Percentiles rank a stretch among this genome's conserved stretches.
Evolutionary conservation across 257 asterid species (phyloP).

Genomic region (Lycium ferocissimum): DNA sequence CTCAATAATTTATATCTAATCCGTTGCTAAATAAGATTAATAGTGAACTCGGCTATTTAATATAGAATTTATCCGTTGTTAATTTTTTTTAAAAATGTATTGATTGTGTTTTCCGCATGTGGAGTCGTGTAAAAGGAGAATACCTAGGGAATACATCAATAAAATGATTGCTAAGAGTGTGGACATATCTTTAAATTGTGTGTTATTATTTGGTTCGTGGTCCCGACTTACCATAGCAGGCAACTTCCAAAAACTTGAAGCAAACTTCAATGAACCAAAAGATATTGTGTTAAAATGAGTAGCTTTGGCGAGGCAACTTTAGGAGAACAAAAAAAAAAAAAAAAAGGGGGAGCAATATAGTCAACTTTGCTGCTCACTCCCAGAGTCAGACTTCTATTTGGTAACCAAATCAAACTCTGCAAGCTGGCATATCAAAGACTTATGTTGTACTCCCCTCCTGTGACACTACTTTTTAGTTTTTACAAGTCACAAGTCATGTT

Average conservation of each 20-base stretch:
- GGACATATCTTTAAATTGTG: slow-evolving; percentile 39
- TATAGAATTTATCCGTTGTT: no score
- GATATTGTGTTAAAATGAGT: background rate
- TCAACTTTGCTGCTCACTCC: background rate
- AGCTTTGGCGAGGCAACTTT: background rate
- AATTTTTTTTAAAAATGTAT: no score
- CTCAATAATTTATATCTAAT: no score
- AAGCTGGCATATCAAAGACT: background rate
- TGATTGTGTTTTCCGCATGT: background rate
- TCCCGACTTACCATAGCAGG: slow-evolving; percentile 6
- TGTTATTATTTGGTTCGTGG: background rate
- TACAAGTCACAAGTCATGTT: no score
- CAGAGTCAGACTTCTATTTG: background rate
- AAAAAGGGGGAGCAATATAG: background rate
- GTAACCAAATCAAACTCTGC: background rate
- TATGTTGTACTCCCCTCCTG: background rate
- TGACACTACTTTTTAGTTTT: background rate
- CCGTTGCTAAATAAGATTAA: no score
- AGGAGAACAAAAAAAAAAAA: background rate
- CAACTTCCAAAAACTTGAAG: background rate
- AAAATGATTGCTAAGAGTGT: slow-evolving; percentile 41
- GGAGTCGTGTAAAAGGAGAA: slow-evolving; percentile 57
- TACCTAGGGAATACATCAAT: slow-evolving; percentile 47
- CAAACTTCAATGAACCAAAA: background rate
- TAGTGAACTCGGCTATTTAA: no score